A percentile compares a stretch with the other conserved stretches of the same genome.
Conservation (phyloP, 495 filamentous ascomycete genomes). For the Aspergillus incahuasiensis region DNA sequence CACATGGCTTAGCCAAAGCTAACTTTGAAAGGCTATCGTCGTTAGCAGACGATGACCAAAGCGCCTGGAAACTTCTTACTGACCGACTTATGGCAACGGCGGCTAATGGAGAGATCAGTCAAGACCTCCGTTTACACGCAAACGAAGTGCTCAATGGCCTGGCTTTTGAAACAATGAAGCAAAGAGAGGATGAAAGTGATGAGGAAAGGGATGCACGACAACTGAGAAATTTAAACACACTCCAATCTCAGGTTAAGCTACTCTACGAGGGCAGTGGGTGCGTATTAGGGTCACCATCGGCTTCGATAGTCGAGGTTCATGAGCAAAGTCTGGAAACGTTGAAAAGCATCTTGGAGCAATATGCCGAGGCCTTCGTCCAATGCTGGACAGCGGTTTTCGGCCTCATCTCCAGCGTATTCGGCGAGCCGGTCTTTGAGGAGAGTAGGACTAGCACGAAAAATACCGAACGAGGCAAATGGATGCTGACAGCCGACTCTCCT, state of each 20-base stretch:
- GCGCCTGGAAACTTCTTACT: conserved; percentile 72
- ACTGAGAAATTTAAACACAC: conserved; percentile 62
- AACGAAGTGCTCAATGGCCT: conserved; percentile 72
- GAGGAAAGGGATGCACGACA: conserved; percentile 52
- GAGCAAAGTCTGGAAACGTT: conserved; percentile 75
- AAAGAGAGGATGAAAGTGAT: conserved; percentile 26
- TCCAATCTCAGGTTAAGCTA: conserved; percentile 52
- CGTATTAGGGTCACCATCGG: conserved; percentile 27
- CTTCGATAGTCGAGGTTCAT: conserved; percentile 74
- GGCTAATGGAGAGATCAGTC: conserved; percentile 47
- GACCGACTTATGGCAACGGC: conserved; percentile 62
- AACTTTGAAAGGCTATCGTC: conserved; percentile 73
- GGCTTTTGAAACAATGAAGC: conserved; percentile 50
- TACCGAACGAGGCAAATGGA: conserved; percentile 21
- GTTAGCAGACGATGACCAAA: conserved; percentile 52
- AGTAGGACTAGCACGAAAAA: conserved; percentile 14
- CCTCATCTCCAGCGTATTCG: conserved; percentile 79
- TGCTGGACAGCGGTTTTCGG: conserved; percentile 85
- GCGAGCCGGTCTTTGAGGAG: conserved; percentile 30
- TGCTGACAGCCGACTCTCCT: conserved; percentile 53
- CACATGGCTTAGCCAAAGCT: conserved; percentile 68
- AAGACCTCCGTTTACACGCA: conserved; percentile 63
- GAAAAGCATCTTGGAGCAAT: conserved; percentile 78
- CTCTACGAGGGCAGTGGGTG: conserved; percentile 39
- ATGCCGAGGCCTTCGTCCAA: conserved; percentile 72